Conservation (phyloP, 192 early-diverging fungal species). For the Borealophlyctis nickersoniae region DNA sequence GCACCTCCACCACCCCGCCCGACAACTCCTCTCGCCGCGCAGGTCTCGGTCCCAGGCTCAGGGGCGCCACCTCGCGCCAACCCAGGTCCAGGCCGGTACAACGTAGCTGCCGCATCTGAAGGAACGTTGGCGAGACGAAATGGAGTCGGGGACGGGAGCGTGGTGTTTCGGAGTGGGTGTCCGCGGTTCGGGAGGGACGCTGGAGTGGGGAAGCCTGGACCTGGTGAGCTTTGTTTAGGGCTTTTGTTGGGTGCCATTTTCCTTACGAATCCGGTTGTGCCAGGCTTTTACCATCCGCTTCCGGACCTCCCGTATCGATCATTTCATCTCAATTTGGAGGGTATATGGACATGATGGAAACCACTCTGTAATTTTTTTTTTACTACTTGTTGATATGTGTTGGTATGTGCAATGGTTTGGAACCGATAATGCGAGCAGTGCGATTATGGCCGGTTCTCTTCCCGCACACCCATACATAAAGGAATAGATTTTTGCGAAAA, state of each 20-base stretch:
- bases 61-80: slow-evolving; percentile 10
- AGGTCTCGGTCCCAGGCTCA: slow-evolving; percentile 21
- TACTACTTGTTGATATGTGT: too few species aligned
- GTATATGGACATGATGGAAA: slow-evolving; percentile 36
- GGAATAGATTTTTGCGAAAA: too few species aligned
- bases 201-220: slow-evolving; percentile 23
- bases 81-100: slow-evolving; percentile 45
- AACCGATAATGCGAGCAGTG: too few species aligned
- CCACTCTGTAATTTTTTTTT: too few species aligned
- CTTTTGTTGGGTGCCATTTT: neutral
- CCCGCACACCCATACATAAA: too few species aligned
- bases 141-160: too few species aligned
- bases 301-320: slow-evolving; percentile 19
- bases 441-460: too few species aligned
- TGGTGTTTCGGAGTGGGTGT: slow-evolving; percentile 28
- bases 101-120: slow-evolving; percentile 37
- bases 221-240: slow-evolving; percentile 15
- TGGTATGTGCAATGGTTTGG: too few species aligned
- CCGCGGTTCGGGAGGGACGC: slow-evolving; percentile 28
- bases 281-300: slow-evolving; percentile 41
- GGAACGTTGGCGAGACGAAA: slow-evolving; percentile 9
- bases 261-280: neutral
- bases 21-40: slow-evolving; percentile 30
- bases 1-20: slow-evolving; percentile 17
- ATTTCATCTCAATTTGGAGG: slow-evolving; percentile 39